phyloP scores from a whole-genome alignment of 345 rosid species.

The Lenwebbia sp. region DNA sequence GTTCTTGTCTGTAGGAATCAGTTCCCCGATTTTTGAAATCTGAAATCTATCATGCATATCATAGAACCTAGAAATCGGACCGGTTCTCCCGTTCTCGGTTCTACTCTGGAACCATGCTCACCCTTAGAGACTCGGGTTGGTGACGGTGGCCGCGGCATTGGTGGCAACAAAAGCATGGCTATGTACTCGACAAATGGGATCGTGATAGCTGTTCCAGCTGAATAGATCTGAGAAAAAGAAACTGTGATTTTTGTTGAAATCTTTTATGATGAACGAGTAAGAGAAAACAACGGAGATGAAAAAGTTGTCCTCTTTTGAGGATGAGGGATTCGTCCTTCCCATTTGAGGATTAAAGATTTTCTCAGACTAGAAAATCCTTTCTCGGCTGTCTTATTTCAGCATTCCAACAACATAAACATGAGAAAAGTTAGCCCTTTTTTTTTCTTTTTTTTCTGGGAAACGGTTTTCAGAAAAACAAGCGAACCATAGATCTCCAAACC shows the following conservation, averaged over 20 bases:
- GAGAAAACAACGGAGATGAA: not conserved
- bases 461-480: too few relatives aligned
- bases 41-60: too few relatives aligned
- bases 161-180: accelerated
- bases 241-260: not conserved
- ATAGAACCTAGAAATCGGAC: too few relatives aligned
- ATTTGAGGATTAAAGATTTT: not conserved
- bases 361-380: not conserved
- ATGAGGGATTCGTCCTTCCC: not conserved
- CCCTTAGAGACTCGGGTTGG: not conserved
- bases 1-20: too few relatives aligned
- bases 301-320: not conserved
- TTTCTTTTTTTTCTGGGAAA: too few relatives aligned
- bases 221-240: not conserved
- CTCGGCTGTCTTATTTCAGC: not conserved
- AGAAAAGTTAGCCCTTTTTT: too few relatives aligned
- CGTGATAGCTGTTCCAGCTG: accelerated
- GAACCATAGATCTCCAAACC: not conserved
- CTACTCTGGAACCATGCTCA: too few relatives aligned
- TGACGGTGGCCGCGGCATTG: not conserved
- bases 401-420: not conserved
- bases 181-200: not conserved
- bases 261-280: not conserved
- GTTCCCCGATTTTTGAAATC: too few relatives aligned
- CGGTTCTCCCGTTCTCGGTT: too few relatives aligned